Evolutionary conservation across 768 basidiomycete species (phyloP).

Genomic region (Trametopsis cervina): DNA sequence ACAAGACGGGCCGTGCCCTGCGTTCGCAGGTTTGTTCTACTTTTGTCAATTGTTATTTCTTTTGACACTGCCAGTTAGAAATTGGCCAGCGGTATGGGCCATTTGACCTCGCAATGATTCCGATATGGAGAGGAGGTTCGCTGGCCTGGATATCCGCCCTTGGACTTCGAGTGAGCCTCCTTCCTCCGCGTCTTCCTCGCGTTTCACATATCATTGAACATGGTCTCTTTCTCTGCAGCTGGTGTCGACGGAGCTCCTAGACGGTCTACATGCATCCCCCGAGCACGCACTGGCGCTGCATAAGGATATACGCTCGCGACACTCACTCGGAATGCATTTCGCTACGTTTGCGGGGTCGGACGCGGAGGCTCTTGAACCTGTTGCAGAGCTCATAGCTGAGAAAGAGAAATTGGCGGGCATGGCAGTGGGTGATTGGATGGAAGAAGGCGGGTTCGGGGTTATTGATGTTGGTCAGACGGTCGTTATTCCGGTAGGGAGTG

Average conservation of each 20-base stretch:
- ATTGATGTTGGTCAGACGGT: constrained; percentile 29
- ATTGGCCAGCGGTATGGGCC: constrained; percentile 34
- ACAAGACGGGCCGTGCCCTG: constrained; percentile 28
- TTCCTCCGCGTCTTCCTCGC: not conserved
- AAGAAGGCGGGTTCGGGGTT: constrained; percentile 29
- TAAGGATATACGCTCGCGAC: constrained; percentile 29
- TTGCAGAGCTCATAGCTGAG: constrained; percentile 26
- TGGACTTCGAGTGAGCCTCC: constrained; percentile 30
- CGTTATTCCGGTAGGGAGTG: constrained; percentile 1
- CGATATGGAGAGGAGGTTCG: constrained; percentile 39
- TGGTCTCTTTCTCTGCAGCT: constrained; percentile 22
- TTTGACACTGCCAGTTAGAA: constrained; percentile 19
- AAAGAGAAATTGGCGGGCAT: constrained; percentile 10
- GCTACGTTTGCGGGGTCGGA: constrained; percentile 37
- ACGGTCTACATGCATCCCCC: constrained; percentile 33
- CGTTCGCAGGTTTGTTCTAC: constrained; percentile 25
- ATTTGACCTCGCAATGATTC: constrained; percentile 35
- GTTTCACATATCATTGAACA: not conserved
- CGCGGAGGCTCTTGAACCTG: constrained; percentile 33
- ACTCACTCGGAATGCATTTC: constrained; percentile 36
- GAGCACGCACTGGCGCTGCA: constrained; percentile 34
- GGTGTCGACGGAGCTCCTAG: constrained; percentile 20
- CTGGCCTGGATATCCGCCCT: constrained; percentile 30
- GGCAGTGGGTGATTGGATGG: constrained; percentile 20
- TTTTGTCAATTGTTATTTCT: not conserved